These are phyloP conservation scores for Aristolochia californica DNA, from an alignment of 164 flowering plant species.

Conservation along the genomic window DNA sequence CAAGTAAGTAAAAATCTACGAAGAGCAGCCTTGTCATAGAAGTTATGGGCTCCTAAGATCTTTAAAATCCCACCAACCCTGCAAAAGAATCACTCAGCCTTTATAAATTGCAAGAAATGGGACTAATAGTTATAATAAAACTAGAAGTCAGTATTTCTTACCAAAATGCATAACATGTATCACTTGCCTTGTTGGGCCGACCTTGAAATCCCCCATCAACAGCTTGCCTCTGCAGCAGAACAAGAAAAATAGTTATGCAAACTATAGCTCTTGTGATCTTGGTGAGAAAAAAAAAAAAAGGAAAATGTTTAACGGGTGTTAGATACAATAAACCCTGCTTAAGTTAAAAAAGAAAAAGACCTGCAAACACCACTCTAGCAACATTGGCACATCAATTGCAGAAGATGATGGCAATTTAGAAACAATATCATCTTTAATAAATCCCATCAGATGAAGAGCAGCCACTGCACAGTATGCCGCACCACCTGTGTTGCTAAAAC, in stretches of 20 bases:
- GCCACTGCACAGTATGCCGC: conserved; percentile 93
- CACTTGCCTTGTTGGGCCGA: conserved; percentile 74
- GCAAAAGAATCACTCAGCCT: conserved; percentile 4
- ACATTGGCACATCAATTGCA: conserved; percentile 39
- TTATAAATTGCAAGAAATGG: background rate
- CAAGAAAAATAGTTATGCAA: background rate
- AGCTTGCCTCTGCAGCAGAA: conserved; percentile 59
- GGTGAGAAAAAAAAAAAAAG: background rate
- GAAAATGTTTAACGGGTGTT: background rate
- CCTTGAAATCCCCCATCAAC: conserved; percentile 94
- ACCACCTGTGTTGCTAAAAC: conserved; percentile 83
- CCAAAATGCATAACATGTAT: conserved; percentile 98
- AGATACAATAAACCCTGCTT: background rate
- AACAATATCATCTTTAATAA: conserved; percentile 45
- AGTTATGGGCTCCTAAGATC: conserved; percentile 55
- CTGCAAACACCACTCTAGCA: conserved; percentile 85
- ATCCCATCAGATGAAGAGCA: conserved; percentile 88
- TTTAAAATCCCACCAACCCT: conserved; percentile 78
- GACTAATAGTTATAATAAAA: background rate
- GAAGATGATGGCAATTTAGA: conserved; percentile 29
- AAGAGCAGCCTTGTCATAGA: conserved; percentile 46
- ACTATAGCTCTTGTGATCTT: background rate
- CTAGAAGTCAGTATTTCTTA: conserved; percentile 15
- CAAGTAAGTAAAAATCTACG: conserved; percentile 57
- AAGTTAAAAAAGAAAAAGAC: conserved; percentile 20